These are phyloP conservation scores for Auricularia cornea DNA, from an alignment of 768 basidiomycete species.

Conservation along the genomic window DNA sequence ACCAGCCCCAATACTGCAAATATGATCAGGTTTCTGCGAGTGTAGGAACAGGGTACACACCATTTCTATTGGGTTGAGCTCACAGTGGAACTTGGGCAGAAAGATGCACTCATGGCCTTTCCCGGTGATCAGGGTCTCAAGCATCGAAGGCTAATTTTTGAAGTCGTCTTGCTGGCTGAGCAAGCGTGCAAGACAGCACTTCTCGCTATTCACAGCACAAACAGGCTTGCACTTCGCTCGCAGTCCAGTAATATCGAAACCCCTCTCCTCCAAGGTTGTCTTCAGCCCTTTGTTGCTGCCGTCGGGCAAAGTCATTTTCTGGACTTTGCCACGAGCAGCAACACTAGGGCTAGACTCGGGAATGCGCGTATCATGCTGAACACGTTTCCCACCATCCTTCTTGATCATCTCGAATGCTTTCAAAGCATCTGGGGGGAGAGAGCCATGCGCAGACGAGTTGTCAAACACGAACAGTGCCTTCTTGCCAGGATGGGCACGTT, in stretches of 20 bases:
- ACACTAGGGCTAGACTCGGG: too few relatives aligned
- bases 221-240: slow-evolving; percentile 30
- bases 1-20: too few relatives aligned
- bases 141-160: slow-evolving; percentile 25
- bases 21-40: too few relatives aligned
- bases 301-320: slow-evolving; percentile 27
- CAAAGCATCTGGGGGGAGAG: too few relatives aligned
- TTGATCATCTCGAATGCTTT: too few relatives aligned
- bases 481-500: too few relatives aligned
- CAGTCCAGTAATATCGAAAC: slow-evolving; percentile 28
- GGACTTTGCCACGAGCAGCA: too few relatives aligned
- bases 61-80: slow-evolving; percentile 8
- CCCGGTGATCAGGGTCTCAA: slow-evolving; percentile 17
- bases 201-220: slow-evolving; percentile 25
- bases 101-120: slow-evolving; percentile 8
- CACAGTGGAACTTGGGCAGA: slow-evolving; percentile 10
- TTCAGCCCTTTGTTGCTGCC: slow-evolving; percentile 30
- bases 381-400: too few relatives aligned
- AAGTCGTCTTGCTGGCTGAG: slow-evolving; percentile 36
- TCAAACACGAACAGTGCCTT: too few relatives aligned
- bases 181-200: slow-evolving; percentile 31
- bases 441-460: too few relatives aligned
- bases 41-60: too few relatives aligned
- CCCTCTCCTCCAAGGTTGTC: slow-evolving; percentile 28
- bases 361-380: too few relatives aligned